A percentile compares a stretch with the other conserved stretches of the same genome.
These are phyloP conservation scores for Colletotrichum siamense DNA, from an alignment of 2,329 filamentous ascomycete genomes.

Conservation along the genomic window DNA sequence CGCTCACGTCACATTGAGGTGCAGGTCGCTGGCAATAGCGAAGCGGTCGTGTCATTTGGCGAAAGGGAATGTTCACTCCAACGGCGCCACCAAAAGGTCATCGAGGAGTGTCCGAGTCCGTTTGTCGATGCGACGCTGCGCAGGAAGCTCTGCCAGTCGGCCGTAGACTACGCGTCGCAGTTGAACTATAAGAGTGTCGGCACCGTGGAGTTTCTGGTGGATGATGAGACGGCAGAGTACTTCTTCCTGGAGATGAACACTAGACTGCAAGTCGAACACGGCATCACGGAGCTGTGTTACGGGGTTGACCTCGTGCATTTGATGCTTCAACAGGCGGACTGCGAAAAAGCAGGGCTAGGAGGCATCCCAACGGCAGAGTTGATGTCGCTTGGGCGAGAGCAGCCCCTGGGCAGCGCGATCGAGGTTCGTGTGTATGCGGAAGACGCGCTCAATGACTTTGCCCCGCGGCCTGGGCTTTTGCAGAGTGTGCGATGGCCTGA, in stretches of 20 bases:
- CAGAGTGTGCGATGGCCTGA: conserved; percentile 62
- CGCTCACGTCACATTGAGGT: conserved; percentile 50
- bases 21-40: conserved; percentile 49
- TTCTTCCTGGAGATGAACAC: conserved; percentile 52
- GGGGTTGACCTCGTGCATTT: conserved; percentile 5
- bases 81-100: conserved; percentile 49
- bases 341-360: neutral
- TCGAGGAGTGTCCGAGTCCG: conserved; percentile 41
- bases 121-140: conserved; percentile 32
- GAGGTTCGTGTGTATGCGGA: conserved; percentile 48
- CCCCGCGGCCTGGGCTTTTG: conserved; percentile 63
- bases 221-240: conserved; percentile 33
- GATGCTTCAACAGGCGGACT: conserved; percentile 30
- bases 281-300: conserved; percentile 38
- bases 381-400: neutral
- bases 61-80: conserved; percentile 54
- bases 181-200: conserved; percentile 41
- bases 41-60: conserved; percentile 35
- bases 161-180: conserved; percentile 28
- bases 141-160: conserved; percentile 37
- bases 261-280: conserved; percentile 78
- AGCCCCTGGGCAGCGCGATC: conserved; percentile 36
- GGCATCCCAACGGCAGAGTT: neutral
- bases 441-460: conserved; percentile 63
- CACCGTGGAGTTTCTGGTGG: conserved; percentile 46